These are phyloP conservation scores for Nannizziopsis barbatae DNA, from an alignment of 2,329 filamentous ascomycete genomes.

Conservation along the genomic window DNA sequence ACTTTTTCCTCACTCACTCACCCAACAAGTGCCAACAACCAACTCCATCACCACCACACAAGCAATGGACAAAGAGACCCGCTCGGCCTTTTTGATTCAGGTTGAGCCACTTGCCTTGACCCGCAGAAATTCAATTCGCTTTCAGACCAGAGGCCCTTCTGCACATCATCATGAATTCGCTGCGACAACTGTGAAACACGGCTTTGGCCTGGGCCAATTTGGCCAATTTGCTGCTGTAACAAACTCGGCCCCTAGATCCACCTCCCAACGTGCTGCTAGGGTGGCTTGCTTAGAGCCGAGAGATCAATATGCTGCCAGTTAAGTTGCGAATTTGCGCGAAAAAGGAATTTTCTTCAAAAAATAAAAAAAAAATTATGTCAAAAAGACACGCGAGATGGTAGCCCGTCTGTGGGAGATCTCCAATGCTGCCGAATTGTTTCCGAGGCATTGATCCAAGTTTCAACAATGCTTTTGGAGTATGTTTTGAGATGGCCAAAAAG, in stretches of 20 bases:
- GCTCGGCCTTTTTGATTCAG: no score
- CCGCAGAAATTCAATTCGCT: no score
- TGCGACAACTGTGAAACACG: constrained; percentile 10
- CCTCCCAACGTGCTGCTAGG: constrained; percentile 1
- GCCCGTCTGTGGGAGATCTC: neutral
- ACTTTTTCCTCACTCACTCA: no score
- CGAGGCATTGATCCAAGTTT: no score
- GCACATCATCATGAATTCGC: neutral
- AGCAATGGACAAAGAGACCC: no score
- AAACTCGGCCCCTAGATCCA: neutral
- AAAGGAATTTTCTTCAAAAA: neutral
- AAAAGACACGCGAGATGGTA: neutral
- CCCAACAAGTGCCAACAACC: neutral
- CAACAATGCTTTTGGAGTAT: no score
- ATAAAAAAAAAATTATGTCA: neutral
- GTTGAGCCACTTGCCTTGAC: no score
- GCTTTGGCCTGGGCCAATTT: constrained; percentile 5
- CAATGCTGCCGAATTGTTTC: no score
- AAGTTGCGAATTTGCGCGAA: constrained; percentile 2
- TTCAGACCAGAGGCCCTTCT: no score
- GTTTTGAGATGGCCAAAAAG: no score
- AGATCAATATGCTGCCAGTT: neutral
- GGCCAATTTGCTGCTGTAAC: constrained; percentile 6
- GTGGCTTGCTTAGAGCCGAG: neutral
- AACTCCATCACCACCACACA: neutral